A percentile compares a stretch with the other conserved stretches of the same genome.
phyloP scores from a whole-genome alignment of 768 basidiomycete genomes.

The Naganishia vaughanmartiniae region DNA sequence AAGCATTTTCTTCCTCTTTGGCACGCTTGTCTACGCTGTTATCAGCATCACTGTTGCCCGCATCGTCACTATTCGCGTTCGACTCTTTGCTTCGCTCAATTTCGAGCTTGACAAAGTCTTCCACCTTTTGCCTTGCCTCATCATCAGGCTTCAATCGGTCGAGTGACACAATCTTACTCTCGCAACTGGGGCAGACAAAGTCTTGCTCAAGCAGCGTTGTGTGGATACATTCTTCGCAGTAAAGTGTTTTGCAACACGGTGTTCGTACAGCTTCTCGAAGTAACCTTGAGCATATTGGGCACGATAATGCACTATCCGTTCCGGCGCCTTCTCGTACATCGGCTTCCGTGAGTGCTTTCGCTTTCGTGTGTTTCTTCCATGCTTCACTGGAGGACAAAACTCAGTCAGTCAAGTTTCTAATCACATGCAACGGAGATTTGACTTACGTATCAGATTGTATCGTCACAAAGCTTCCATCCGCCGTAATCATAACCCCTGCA shows the following conservation, averaged over 20 bases:
- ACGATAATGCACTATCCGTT: constrained; percentile 72
- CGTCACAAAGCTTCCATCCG: constrained; percentile 95
- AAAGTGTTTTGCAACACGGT: constrained; percentile 84
- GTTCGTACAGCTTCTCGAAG: constrained; percentile 92
- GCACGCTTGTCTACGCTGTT: constrained; percentile 54
- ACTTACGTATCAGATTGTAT: constrained; percentile 93
- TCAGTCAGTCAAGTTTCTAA: constrained; percentile 2
- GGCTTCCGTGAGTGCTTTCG: constrained; percentile 76
- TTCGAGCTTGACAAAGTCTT: constrained; percentile 71
- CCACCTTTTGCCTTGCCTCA: constrained; percentile 70
- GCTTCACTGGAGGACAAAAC: constrained; percentile 62
- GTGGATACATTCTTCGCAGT: constrained; percentile 97
- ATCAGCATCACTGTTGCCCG: constrained; percentile 29
- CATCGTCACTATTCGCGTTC: constrained; percentile 20
- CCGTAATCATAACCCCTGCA: constrained; percentile 95
- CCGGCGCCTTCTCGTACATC: constrained; percentile 82
- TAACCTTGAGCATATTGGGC: constrained; percentile 88
- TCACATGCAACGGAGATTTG: background rate
- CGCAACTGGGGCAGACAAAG: constrained; percentile 88
- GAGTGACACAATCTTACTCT: constrained; percentile 78
- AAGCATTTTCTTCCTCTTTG: constrained; percentile 64
- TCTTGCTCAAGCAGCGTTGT: constrained; percentile 90
- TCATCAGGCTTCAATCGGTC: constrained; percentile 82
- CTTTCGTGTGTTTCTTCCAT: constrained; percentile 82
- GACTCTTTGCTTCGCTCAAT: constrained; percentile 52